phyloP scores from a whole-genome alignment of 2,329 filamentous ascomycete genomes.

The Xylaria arbuscula region DNA sequence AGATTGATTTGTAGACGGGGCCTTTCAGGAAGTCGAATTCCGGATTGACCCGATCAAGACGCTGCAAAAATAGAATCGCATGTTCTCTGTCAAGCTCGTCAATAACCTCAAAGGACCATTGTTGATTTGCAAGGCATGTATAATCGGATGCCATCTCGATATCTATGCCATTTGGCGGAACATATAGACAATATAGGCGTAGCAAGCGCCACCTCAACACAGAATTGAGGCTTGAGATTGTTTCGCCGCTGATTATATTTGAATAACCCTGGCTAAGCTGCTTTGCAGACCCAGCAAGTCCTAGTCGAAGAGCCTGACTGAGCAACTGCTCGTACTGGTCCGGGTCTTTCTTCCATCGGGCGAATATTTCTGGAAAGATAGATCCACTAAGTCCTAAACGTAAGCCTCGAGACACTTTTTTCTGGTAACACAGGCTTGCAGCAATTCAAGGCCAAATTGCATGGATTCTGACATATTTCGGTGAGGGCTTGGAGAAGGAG shows the following conservation, averaged over 20 bases:
- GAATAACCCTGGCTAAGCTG: slow-evolving; percentile 20
- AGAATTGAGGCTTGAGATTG: slow-evolving; percentile 9
- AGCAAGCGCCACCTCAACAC: slow-evolving; percentile 33
- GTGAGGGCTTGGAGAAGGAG: slow-evolving; percentile 21
- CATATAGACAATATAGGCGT: slow-evolving; percentile 33
- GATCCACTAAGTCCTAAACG: slow-evolving; percentile 17
- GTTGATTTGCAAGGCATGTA: slow-evolving; percentile 29
- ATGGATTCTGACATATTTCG: slow-evolving; percentile 33
- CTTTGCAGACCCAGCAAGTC: slow-evolving; percentile 25
- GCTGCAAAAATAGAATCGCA: slow-evolving; percentile 14
- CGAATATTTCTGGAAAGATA: slow-evolving; percentile 11
- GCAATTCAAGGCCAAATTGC: slow-evolving; percentile 33
- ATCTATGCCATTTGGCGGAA: slow-evolving; percentile 31
- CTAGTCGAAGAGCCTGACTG: slow-evolving; percentile 18
- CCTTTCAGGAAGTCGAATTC: slow-evolving; percentile 25
- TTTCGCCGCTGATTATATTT: neutral
- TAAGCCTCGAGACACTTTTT: slow-evolving; percentile 20
- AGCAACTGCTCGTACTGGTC: slow-evolving; percentile 28
- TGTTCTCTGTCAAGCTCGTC: slow-evolving; percentile 23
- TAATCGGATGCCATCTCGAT: slow-evolving; percentile 30
- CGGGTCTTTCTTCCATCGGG: slow-evolving; percentile 31
- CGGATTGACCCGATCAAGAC: slow-evolving; percentile 28
- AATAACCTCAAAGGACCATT: slow-evolving; percentile 28
- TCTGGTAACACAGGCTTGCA: slow-evolving; percentile 24
- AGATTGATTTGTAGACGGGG: slow-evolving; percentile 25